Evolutionary conservation across 106 monocot species (phyloP).

Genomic region (Platanthera guangdongensis): DNA sequence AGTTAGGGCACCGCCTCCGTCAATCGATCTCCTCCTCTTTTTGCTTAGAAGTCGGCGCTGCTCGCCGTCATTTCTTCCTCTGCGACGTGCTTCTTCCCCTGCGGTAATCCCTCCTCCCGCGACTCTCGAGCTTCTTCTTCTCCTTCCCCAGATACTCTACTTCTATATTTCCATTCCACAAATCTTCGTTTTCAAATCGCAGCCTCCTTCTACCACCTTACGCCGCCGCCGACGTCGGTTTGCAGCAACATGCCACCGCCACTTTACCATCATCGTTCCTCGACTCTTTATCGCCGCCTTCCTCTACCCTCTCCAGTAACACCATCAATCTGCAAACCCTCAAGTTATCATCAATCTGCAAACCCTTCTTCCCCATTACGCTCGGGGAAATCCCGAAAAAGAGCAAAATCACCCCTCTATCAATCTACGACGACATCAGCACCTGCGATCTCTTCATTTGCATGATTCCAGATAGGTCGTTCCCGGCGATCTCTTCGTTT

Average conservation of each 20-base stretch:
- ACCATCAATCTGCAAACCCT: conserved; percentile 1
- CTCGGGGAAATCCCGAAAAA: conserved; percentile 40
- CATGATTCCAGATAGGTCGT: conserved; percentile 44
- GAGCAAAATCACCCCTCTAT: conserved; percentile 34
- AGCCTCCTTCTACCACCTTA: background rate
- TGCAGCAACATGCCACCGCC: conserved; percentile 5
- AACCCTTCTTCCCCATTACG: conserved; percentile 39
- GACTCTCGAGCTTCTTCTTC: no score
- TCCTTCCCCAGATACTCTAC: background rate
- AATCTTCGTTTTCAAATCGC: background rate
- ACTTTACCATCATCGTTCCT: conserved; percentile 10
- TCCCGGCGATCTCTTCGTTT: conserved; percentile 45
- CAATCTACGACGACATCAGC: conserved; percentile 38
- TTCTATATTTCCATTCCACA: background rate
- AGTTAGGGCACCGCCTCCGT: no score
- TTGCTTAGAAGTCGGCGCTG: no score
- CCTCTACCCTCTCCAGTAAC: conserved; percentile 24
- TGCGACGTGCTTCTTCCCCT: no score
- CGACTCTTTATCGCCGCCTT: conserved; percentile 17
- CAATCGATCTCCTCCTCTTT: no score
- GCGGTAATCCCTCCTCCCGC: no score
- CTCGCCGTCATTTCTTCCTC: no score
- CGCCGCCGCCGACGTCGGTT: background rate
- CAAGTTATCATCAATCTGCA: background rate
- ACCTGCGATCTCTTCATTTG: conserved; percentile 28